Base-by-base conservation (phyloP, 2,329 filamentous ascomycete genomes). In the Fusarium chlamydosporum region DNA sequence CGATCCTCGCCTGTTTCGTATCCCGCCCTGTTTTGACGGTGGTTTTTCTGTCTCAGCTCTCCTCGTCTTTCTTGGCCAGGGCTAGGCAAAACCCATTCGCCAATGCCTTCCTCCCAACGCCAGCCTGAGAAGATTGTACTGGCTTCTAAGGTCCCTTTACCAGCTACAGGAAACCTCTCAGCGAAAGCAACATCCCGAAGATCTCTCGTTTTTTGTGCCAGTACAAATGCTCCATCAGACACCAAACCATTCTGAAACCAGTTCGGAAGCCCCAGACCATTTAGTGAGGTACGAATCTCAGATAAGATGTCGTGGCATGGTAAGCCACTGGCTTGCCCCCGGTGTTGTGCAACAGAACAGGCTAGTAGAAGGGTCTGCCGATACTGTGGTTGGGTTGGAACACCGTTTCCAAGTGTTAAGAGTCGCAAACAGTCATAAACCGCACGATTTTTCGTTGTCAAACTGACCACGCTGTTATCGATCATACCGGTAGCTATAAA, bases 161-260 rank as follows among this genome's bases (percentile, higher is more conserved):
- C 50, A 23, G 64, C 56, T 8, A 42, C 56, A 23, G 70, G 57
- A 27, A 86, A 76, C 31, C 76, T 79, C 67, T 88, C 86, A 4
- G 85, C 86, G 69, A 85, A 86, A 11, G 82, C 82, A 40, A 88
- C 79, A 67, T 88, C 85, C 27, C 82, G 78, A 8, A 88, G 76
- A 67, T 86, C 83, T 55, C 82, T 83, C 15, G 84, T 87, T 54
- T 82, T 79, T 60, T 85, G 83, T 1, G 86, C 85, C 29, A 87
- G 75, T 31, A 82, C 73, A 67, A 87, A 86, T 0, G 85, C 85
- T 2, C 81, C 80, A 31, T 86, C 84, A 4, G 78, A 76, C 31
- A 79, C 79, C 34, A 88, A 74, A 20, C 77, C 79, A 31, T 74
- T 67, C 7, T 82, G 65, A 26, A 80, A 75, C 56, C 74, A 75